Percentiles rank a stretch among this genome's conserved stretches.
phyloP scores from a whole-genome alignment of 805 yeast species.

The Ogataea saltuana region DNA sequence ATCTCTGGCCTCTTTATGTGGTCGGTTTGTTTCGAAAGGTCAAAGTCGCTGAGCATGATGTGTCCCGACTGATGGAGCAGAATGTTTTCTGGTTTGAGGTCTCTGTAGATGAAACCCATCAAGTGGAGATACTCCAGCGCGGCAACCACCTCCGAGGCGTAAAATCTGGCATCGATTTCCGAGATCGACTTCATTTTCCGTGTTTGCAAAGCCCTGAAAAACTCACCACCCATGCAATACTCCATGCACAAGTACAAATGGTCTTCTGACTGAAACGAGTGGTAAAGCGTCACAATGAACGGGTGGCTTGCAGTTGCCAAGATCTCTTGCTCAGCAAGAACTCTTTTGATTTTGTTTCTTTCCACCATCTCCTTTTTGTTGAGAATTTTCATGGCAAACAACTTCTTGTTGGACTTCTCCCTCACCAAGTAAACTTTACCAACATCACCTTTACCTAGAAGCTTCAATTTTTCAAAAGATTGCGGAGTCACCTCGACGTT shows the following conservation, averaged over 20 bases:
- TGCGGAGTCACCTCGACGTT: slow-evolving; percentile 82
- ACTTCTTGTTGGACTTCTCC: slow-evolving; percentile 69
- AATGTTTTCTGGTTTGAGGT: slow-evolving; percentile 94
- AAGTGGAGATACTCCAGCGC: slow-evolving; percentile 93
- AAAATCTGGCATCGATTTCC: slow-evolving; percentile 88
- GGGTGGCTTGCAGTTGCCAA: slow-evolving; percentile 95
- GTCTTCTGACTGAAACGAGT: slow-evolving; percentile 94
- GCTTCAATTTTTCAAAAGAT: slow-evolving; percentile 83
- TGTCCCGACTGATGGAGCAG: slow-evolving; percentile 95
- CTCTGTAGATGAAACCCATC: slow-evolving; percentile 97
- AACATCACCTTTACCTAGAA: slow-evolving; percentile 97
- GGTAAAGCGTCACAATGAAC: slow-evolving; percentile 92
- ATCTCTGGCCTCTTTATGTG: slow-evolving; percentile 76
- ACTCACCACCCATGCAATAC: slow-evolving; percentile 99
- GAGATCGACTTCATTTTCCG: slow-evolving; percentile 80
- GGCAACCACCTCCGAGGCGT: slow-evolving; percentile 96
- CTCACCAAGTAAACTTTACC: slow-evolving; percentile 93
- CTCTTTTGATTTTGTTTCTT: slow-evolving; percentile 91
- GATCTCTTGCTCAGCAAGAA: slow-evolving; percentile 95
- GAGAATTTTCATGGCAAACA: slow-evolving; percentile 91
- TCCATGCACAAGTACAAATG: slow-evolving; percentile 94
- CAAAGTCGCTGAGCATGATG: slow-evolving; percentile 96
- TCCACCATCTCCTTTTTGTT: slow-evolving; percentile 92
- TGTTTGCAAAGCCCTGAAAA: slow-evolving; percentile 93
- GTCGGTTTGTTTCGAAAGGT: slow-evolving; percentile 85